These are phyloP conservation scores for Anisogramma anomala DNA, from an alignment of 2,329 filamentous ascomycete species.

Conservation along the genomic window DNA sequence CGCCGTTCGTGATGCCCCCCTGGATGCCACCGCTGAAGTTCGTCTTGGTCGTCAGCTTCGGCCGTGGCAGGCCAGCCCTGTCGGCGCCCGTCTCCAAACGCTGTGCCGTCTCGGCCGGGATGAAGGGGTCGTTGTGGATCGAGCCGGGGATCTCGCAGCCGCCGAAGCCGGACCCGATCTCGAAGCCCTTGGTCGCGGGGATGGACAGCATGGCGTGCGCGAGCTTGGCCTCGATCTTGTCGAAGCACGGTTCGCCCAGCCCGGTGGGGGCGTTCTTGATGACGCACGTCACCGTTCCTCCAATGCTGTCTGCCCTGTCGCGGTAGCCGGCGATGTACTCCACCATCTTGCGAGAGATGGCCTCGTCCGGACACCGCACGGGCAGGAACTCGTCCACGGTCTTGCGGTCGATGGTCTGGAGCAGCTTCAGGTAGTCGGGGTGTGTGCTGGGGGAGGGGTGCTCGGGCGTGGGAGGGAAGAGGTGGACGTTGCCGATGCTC, in stretches of 20 bases:
- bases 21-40: slow-evolving; percentile 95
- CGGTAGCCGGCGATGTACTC: slow-evolving; percentile 65
- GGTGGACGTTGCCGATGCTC: slow-evolving; percentile 68
- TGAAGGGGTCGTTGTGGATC: slow-evolving; percentile 84
- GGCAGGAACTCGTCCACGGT: slow-evolving; percentile 77
- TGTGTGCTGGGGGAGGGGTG: slow-evolving; percentile 61
- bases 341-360: slow-evolving; percentile 59
- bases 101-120: slow-evolving; percentile 37
- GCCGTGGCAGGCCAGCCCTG: slow-evolving; percentile 35
- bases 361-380: slow-evolving; percentile 69
- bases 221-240: slow-evolving; percentile 86
- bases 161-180: slow-evolving; percentile 85
- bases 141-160: slow-evolving; percentile 79
- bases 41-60: slow-evolving; percentile 70
- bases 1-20: slow-evolving; percentile 89
- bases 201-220: slow-evolving; percentile 93
- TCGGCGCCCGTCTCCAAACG: slow-evolving; percentile 35
- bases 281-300: slow-evolving; percentile 88
- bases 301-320: slow-evolving; percentile 76
- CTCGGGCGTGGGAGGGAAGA: slow-evolving; percentile 59
- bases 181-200: slow-evolving; percentile 89
- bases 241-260: slow-evolving; percentile 86
- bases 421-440: slow-evolving; percentile 64
- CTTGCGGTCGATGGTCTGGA: slow-evolving; percentile 59
- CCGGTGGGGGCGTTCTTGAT: slow-evolving; percentile 77